These are phyloP conservation scores for Pistacia atlantica DNA, from an alignment of 345 rosid species.

Conservation along the genomic window DNA sequence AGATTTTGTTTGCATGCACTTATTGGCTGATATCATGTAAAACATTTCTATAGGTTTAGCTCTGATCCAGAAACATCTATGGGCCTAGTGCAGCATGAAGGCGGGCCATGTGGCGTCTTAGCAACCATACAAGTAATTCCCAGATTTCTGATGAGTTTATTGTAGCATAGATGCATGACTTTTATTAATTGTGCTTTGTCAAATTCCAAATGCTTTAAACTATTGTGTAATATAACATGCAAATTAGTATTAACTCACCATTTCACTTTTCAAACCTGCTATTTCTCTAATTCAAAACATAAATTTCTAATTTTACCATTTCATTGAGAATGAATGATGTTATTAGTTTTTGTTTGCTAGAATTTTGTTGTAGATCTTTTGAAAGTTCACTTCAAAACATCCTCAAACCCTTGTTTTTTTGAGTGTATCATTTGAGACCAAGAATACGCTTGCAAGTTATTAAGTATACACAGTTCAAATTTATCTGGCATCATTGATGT, in stretches of 20 bases:
- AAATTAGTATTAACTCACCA: neutral
- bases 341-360: neutral
- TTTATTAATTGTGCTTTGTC: neutral
- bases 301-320: neutral
- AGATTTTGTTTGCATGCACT: slow-evolving; percentile 18
- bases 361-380: neutral
- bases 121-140: slow-evolving; percentile 89
- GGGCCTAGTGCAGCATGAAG: slow-evolving; percentile 99
- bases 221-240: neutral
- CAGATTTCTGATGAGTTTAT: slow-evolving; percentile 23
- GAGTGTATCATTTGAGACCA: neutral
- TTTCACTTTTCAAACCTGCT: neutral
- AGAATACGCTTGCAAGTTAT: neutral
- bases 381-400: slow-evolving; percentile 2
- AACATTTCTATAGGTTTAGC: slow-evolving; percentile 75
- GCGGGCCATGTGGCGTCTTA: slow-evolving; percentile 99
- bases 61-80: slow-evolving; percentile 93
- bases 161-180: slow-evolving; percentile 12
- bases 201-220: neutral
- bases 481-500: neutral
- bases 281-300: neutral
- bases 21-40: slow-evolving; percentile 31
- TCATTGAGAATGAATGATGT: neutral
- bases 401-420: neutral
- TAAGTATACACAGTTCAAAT: neutral